These are phyloP conservation scores for Metroxylon sagu DNA, from an alignment of 176 grass and related monocot genomes.

Conservation along the genomic window DNA sequence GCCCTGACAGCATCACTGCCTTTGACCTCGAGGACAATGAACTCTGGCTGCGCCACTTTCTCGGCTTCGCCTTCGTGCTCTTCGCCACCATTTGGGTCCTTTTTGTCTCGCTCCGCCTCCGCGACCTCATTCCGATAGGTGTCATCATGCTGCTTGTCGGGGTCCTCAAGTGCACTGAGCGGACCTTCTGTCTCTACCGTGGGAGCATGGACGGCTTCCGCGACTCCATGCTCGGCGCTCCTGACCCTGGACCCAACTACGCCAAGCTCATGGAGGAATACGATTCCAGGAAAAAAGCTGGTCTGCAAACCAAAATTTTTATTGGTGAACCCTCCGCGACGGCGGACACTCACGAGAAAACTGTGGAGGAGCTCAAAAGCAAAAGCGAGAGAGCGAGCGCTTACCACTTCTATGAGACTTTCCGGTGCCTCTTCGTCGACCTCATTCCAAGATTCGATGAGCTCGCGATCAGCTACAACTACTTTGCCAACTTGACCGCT, in stretches of 20 bases:
- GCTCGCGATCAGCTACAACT: background rate
- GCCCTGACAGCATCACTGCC: slow-evolving; percentile 30
- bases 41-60: slow-evolving; percentile 28
- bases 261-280: slow-evolving; percentile 76
- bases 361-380: background rate
- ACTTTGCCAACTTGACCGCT: background rate
- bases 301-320: slow-evolving; percentile 32
- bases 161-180: slow-evolving; percentile 36
- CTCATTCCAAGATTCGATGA: slow-evolving; percentile 50
- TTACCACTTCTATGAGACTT: slow-evolving; percentile 34
- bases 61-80: slow-evolving; percentile 4
- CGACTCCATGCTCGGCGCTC: slow-evolving; percentile 1
- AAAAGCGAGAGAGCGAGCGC: slow-evolving; percentile 22
- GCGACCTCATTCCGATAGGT: too few relatives aligned
- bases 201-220: slow-evolving; percentile 49
- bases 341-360: too few relatives aligned
- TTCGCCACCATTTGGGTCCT: too few relatives aligned
- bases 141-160: slow-evolving; percentile 43
- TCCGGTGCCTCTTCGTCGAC: slow-evolving; percentile 39
- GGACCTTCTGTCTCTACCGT: slow-evolving; percentile 39
- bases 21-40: slow-evolving; percentile 30
- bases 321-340: slow-evolving; percentile 2
- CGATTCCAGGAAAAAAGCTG: slow-evolving; percentile 34
- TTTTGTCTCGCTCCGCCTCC: too few relatives aligned
- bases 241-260: slow-evolving; percentile 30